Conservation (phyloP, 306 rosid genomes). For the Herpetospermum pedunculosum region DNA sequence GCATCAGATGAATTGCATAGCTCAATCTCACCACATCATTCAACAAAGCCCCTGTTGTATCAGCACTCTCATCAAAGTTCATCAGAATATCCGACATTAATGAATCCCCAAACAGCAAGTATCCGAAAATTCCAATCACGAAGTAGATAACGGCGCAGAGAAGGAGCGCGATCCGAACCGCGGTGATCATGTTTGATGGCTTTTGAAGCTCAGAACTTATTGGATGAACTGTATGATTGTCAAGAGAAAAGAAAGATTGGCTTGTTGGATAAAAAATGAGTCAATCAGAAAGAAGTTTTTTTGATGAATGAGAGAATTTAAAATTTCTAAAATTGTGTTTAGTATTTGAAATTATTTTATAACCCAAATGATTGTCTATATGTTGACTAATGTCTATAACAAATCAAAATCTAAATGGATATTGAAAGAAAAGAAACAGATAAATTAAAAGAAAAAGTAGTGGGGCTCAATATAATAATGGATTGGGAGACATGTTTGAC, state of each 20-base stretch:
- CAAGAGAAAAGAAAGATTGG: not conserved
- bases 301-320: not conserved
- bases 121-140: conserved; percentile 69
- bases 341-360: not conserved
- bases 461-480: not conserved
- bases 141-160: conserved; percentile 61
- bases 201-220: conserved; percentile 70
- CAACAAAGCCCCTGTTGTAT: conserved; percentile 46
- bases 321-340: not conserved
- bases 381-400: not conserved
- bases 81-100: conserved; percentile 64
- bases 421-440: not conserved
- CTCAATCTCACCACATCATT: conserved; percentile 61
- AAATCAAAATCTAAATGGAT: not conserved
- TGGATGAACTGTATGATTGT: conserved; percentile 61
- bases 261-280: not conserved
- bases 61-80: conserved; percentile 58
- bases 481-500: not conserved
- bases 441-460: not conserved
- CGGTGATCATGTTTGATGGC: conserved; percentile 57
- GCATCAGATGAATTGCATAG: conserved; percentile 80
- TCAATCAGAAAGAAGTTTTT: not conserved
- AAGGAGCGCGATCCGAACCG: conserved; percentile 56
- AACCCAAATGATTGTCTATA: not conserved
- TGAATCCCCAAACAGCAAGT: conserved; percentile 79